Base-by-base conservation (phyloP, 2,329 filamentous ascomycete genomes). In the Cordyceps fumosorosea region DNA sequence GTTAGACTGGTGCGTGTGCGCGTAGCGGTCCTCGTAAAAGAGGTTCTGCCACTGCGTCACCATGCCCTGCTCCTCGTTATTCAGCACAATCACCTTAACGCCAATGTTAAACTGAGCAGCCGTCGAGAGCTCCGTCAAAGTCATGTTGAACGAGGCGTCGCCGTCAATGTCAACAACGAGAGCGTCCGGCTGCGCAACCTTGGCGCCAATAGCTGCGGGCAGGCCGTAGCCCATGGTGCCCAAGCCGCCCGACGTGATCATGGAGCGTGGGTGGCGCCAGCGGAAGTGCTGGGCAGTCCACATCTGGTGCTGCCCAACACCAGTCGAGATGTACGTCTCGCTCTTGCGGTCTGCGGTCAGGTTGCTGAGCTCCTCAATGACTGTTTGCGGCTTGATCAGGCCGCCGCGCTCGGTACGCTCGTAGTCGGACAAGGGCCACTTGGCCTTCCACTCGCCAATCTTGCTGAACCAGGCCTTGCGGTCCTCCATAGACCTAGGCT, bases 91-190 rank as follows among this genome's bases (percentile, higher is more conserved):
- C 64, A 98, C 84, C 84, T 98, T 98, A 76, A 96, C 88, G 66
- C 90, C 93, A 74, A 98, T 97, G 79, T 95, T 90, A 81, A 98
- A 98, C 78, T 99, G 93, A 10, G 90, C 86, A 48, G 93, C 93
- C 1, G 93, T 97, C 52, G 89, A 90, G 59, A 99, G 86, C 79
- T 99, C 95, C 1, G 93, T 97, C 64, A 97, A 82, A 6, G 95
- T 98, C 95, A 99, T 98, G 82, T 91, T 91, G 81, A 99, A 98
- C 3, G 93, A 97, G n/a, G 93, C 95, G 74, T 98, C 95, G 65
- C 95, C 95, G 73, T 99, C 95, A 70, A 98, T 96, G 75, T 98
- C 93, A 64, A 98, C 86, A 64, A 98, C 93, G 56, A 96, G 85
- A 65, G 90, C 87, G 57, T 96, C 90, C 0, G 83, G 83, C 64